These are phyloP conservation scores for Acanthamoeba healyi DNA, from an alignment of 208 protist genomes.

Conservation along the genomic window DNA sequence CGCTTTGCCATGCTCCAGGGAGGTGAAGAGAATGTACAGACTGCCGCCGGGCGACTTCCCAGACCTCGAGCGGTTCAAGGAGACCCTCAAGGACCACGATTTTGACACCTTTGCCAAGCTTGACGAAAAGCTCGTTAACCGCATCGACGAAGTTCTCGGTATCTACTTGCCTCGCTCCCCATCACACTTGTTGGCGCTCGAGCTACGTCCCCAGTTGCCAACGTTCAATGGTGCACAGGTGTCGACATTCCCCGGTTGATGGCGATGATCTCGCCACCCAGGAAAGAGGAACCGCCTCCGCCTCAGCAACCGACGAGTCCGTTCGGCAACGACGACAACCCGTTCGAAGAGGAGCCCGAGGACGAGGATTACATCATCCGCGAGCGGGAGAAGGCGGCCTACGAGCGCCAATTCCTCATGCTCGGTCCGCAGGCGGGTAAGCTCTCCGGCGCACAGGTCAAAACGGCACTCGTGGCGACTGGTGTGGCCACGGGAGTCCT, in stretches of 20 bases:
- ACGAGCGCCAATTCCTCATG: conserved; percentile 7
- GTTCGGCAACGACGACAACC: conserved; percentile 36
- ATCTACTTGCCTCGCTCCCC: not conserved
- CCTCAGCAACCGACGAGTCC: not conserved
- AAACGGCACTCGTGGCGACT: conserved; percentile 72
- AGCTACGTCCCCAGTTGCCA: not conserved
- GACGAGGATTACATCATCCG: conserved; percentile 55
- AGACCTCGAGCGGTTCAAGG: conserved; percentile 80
- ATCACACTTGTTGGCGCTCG: not conserved
- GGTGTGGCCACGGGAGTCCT: conserved; percentile 79
- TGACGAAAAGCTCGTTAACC: conserved; percentile 76
- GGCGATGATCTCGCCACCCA: conserved; percentile 70
- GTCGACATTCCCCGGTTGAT: conserved; percentile 83
- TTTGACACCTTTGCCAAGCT: conserved; percentile 86
- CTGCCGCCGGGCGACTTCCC: conserved; percentile 88
- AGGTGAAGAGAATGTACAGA: conserved; percentile 77
- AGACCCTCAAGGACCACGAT: conserved; percentile 70
- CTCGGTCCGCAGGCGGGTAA: conserved; percentile 75
- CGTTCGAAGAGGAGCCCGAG: conserved; percentile 37
- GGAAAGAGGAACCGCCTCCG: not conserved
- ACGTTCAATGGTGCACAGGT: not conserved
- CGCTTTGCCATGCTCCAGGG: no score
- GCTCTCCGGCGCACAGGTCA: conserved; percentile 76
- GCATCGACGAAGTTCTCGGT: conserved; percentile 80
- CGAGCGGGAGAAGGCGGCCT: conserved; percentile 60